These are phyloP conservation scores for Polychaeton citri DNA, from an alignment of 2,329 filamentous ascomycete species.

Conservation along the genomic window DNA sequence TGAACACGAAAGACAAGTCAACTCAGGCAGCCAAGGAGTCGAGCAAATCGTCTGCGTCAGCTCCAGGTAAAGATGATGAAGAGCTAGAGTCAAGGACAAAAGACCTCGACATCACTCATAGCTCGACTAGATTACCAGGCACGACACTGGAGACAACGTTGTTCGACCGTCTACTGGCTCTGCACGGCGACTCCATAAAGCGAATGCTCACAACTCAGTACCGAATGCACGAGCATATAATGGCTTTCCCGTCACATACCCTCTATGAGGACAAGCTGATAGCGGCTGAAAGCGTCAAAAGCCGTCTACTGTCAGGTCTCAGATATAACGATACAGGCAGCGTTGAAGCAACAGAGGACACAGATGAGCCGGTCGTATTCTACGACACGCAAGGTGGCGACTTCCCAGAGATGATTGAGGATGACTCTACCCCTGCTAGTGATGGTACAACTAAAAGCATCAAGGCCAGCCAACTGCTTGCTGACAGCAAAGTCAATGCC, in stretches of 20 bases:
- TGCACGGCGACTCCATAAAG: constrained; percentile 77
- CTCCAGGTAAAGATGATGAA: constrained; percentile 7
- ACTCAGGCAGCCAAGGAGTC: constrained; percentile 13
- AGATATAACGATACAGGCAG: constrained; percentile 42
- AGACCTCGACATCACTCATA: constrained; percentile 16
- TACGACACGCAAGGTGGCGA: constrained; percentile 94
- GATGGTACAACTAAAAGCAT: constrained; percentile 37
- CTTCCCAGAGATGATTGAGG: constrained; percentile 69
- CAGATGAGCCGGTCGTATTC: constrained; percentile 75
- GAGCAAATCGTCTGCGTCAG: constrained; percentile 11
- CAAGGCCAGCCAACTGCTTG: constrained; percentile 41
- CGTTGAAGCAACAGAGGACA: constrained; percentile 72
- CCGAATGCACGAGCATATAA: constrained; percentile 92
- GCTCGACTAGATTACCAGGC: constrained; percentile 20
- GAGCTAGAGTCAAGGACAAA: constrained; percentile 16
- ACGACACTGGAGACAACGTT: constrained; percentile 65
- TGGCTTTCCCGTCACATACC: constrained; percentile 82
- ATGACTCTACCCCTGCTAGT: constrained; percentile 47
- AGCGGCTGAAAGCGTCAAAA: constrained; percentile 66
- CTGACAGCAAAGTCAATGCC: constrained; percentile 81
- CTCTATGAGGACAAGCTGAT: constrained; percentile 73
- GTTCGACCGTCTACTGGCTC: constrained; percentile 71
- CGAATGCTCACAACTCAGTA: constrained; percentile 95
- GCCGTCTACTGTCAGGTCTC: constrained; percentile 61
- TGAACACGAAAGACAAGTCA: constrained; percentile 29